phyloP scores from a whole-genome alignment of 176 grass and related monocot genomes.

The Rhynchospora pubera region DNA sequence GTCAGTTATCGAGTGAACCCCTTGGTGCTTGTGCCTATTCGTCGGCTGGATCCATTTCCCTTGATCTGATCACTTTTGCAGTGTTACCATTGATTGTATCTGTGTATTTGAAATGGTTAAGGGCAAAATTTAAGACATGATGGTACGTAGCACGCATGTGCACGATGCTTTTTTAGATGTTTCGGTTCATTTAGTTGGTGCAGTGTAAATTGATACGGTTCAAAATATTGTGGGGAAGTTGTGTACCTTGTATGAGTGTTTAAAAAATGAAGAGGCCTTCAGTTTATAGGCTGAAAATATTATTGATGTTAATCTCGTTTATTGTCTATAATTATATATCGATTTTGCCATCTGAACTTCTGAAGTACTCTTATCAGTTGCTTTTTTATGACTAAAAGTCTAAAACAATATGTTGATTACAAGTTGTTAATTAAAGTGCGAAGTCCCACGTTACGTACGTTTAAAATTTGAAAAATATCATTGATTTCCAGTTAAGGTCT shows the following conservation, averaged over 20 bases:
- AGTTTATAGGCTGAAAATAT: not conserved
- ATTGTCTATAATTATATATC: too few species aligned
- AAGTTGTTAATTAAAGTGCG: too few species aligned
- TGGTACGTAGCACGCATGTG: not conserved
- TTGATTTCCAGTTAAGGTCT: too few species aligned
- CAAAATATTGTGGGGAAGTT: not conserved
- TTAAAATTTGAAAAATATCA: too few species aligned
- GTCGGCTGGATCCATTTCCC: conserved; percentile 2
- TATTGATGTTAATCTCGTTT: not conserved
- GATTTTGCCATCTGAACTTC: too few species aligned
- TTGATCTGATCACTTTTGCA: conserved; percentile 5
- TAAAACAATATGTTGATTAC: too few species aligned
- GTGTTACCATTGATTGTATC: not conserved
- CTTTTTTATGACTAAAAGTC: too few species aligned
- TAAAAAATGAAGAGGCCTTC: not conserved
- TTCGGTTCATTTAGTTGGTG: not conserved
- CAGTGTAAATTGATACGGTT: not conserved
- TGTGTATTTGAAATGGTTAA: not conserved
- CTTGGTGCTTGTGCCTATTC: not conserved
- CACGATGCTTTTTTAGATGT: not conserved
- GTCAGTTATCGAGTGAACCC: not conserved
- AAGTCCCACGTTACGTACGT: too few species aligned
- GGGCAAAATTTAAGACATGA: not conserved
- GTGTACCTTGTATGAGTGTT: not conserved
- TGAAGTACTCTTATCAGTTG: too few species aligned